Percentiles rank a stretch among this genome's conserved stretches.
phyloP scores from a whole-genome alignment of 1,139 yeast species.

The Nakaseomyces uthaithaninus region DNA sequence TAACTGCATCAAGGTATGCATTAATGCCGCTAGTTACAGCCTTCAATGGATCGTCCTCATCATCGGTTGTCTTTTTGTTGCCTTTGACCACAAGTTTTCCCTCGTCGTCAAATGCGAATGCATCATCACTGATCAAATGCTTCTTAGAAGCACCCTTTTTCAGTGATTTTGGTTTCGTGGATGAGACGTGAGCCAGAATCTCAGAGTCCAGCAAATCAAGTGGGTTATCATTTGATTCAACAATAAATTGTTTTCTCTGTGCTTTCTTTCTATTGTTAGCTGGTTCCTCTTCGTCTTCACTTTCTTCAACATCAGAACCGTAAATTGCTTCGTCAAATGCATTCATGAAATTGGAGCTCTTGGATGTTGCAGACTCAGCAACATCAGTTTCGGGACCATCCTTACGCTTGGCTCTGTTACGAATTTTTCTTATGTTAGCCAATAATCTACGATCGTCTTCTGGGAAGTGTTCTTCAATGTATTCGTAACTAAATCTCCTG shows the following conservation, averaged over 20 bases:
- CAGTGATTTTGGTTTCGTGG: slow-evolving; percentile 64
- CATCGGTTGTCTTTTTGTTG: slow-evolving; percentile 16
- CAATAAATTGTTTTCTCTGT: slow-evolving; percentile 50
- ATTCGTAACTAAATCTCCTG: slow-evolving; percentile 81
- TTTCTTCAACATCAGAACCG: slow-evolving; percentile 36
- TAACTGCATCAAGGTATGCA: slow-evolving; percentile 89
- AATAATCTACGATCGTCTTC: slow-evolving; percentile 79
- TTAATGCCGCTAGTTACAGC: slow-evolving; percentile 53
- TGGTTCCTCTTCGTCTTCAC: slow-evolving; percentile 29
- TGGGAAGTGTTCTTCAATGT: slow-evolving; percentile 73
- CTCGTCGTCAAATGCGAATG: slow-evolving; percentile 46
- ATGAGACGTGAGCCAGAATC: slow-evolving; percentile 78
- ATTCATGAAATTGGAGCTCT: slow-evolving; percentile 49
- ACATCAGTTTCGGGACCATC: slow-evolving; percentile 38
- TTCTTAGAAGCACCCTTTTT: slow-evolving; percentile 42
- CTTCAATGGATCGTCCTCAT: slow-evolving; percentile 45
- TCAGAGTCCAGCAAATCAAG: slow-evolving; percentile 80
- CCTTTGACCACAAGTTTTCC: slow-evolving; percentile 49
- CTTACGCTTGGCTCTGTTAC: slow-evolving; percentile 76
- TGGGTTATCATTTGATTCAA: slow-evolving; percentile 76
- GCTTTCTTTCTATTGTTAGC: slow-evolving; percentile 22
- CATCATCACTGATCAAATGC: slow-evolving; percentile 35
- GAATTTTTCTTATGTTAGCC: slow-evolving; percentile 74
- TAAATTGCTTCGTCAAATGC: slow-evolving; percentile 76
- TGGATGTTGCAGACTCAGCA: slow-evolving; percentile 19